Conservation (phyloP, 1,139 yeast species). For the Taphrina deformans region DNA sequence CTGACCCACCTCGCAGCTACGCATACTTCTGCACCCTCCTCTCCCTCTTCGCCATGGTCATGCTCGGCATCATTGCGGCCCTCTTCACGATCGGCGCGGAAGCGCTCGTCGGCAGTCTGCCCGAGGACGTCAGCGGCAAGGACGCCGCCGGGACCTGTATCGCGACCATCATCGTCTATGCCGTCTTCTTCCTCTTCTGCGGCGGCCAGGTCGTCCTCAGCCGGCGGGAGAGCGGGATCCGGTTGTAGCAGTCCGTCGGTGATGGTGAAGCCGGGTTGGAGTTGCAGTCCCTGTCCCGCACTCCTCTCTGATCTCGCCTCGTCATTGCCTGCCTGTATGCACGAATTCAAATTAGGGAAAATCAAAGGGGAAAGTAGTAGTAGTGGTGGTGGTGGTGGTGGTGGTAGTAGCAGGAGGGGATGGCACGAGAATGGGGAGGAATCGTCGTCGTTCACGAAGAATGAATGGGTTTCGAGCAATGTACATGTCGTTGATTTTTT, state of each 20-base stretch:
- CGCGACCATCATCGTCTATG: conserved; percentile 33
- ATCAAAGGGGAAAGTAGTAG: too few relatives aligned
- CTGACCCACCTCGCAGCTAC: conserved; percentile 31
- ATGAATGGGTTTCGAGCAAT: not conserved
- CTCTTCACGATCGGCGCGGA: conserved; percentile 71
- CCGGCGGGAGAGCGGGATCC: conserved; percentile 21
- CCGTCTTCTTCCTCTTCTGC: conserved; percentile 30
- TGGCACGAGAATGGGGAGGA: not conserved
- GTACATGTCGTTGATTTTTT: not conserved
- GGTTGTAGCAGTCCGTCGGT: conserved; percentile 28
- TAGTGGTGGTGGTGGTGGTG: too few relatives aligned
- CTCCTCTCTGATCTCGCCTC: not conserved
- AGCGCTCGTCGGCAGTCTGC: conserved; percentile 46
- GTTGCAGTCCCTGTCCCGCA: not conserved
- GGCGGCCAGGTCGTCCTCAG: conserved; percentile 24
- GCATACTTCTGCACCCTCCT: conserved; percentile 95
- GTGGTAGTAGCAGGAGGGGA: not conserved
- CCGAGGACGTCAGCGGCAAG: conserved; percentile 57
- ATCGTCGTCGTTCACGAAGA: not conserved
- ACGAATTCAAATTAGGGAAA: not conserved
- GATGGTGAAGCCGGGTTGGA: conserved; percentile 8
- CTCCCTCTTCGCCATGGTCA: conserved; percentile 86
- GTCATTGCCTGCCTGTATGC: not conserved
- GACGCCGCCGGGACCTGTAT: conserved; percentile 46
- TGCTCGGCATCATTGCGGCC: conserved; percentile 78